These are phyloP conservation scores for Pseudogymnoascus sp. DNA, from an alignment of 2,329 filamentous ascomycete species.

Conservation along the genomic window DNA sequence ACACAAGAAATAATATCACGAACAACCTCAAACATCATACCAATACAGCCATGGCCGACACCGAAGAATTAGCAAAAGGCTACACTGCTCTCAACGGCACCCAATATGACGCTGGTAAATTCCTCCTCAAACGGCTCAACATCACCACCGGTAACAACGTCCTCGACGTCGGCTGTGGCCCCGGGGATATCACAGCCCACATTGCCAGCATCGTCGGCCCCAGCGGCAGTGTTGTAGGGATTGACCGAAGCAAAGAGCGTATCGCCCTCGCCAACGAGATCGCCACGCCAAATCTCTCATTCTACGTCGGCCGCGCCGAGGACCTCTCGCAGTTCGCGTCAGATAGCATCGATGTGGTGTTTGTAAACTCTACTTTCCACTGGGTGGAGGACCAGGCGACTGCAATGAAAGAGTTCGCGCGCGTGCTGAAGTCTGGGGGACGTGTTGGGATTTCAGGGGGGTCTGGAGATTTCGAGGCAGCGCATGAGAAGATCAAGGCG, in stretches of 20 bases:
- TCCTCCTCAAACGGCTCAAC: slow-evolving; percentile 20
- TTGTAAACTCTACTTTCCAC: slow-evolving; percentile 24
- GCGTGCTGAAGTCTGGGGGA: slow-evolving; percentile 20
- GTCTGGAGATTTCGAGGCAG: background rate
- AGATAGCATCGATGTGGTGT: slow-evolving; percentile 22
- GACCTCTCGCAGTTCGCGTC: slow-evolving; percentile 21
- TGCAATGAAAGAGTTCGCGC: slow-evolving; percentile 19
- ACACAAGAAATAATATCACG: background rate
- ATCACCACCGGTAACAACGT: slow-evolving; percentile 19
- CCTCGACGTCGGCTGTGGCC: slow-evolving; percentile 30
- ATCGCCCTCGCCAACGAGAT: slow-evolving; percentile 9
- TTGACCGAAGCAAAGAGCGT: slow-evolving; percentile 28
- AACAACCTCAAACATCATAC: background rate
- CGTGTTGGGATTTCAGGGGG: background rate
- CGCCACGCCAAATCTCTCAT: slow-evolving; percentile 22
- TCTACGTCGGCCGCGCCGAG: slow-evolving; percentile 21
- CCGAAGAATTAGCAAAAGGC: slow-evolving; percentile 22
- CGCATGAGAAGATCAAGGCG: background rate
- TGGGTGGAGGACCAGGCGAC: slow-evolving; percentile 23
- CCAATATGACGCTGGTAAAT: slow-evolving; percentile 21
- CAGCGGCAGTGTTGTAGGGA: slow-evolving; percentile 18
- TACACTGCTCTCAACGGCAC: slow-evolving; percentile 22
- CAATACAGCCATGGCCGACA: slow-evolving; percentile 15
- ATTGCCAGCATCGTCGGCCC: slow-evolving; percentile 21
- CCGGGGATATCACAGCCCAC: slow-evolving; percentile 25